Evolutionary conservation across 177 flowering plant species (phyloP).

Genomic region (Vitis hybrid): DNA sequence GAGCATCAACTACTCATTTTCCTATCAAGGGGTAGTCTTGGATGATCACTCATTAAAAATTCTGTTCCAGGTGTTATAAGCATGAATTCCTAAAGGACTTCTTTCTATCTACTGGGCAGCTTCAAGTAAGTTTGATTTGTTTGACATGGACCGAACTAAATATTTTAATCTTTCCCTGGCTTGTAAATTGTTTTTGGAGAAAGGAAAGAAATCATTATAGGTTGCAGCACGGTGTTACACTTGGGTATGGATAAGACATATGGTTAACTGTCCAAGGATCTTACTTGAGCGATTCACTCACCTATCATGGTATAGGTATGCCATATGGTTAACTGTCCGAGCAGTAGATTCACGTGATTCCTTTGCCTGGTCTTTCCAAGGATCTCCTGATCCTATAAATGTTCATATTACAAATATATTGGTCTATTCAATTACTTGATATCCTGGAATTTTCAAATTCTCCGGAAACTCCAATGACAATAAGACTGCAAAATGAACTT

Average conservation of each 20-base stretch:
- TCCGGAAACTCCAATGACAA: too few species aligned
- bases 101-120: slow-evolving; percentile 81
- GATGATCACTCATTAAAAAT: slow-evolving; percentile 6
- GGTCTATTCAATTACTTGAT: too few species aligned
- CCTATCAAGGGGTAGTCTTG: not conserved
- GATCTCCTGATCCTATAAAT: too few species aligned
- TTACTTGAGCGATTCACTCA: not conserved
- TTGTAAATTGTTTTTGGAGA: not conserved
- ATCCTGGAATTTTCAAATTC: too few species aligned
- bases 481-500: too few species aligned
- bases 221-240: not conserved
- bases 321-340: too few species aligned
- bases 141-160: not conserved
- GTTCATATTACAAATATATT: too few species aligned
- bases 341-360: too few species aligned
- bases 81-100: slow-evolving; percentile 89
- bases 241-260: not conserved
- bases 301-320: not conserved
- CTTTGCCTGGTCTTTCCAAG: too few species aligned
- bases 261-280: not conserved
- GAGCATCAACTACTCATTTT: not conserved
- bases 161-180: not conserved
- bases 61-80: slow-evolving; percentile 66
- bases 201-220: not conserved
- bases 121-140: slow-evolving; percentile 57